These are phyloP conservation scores for Chara braunii DNA, from an alignment of 139 green algal genomes.

Conservation along the genomic window DNA sequence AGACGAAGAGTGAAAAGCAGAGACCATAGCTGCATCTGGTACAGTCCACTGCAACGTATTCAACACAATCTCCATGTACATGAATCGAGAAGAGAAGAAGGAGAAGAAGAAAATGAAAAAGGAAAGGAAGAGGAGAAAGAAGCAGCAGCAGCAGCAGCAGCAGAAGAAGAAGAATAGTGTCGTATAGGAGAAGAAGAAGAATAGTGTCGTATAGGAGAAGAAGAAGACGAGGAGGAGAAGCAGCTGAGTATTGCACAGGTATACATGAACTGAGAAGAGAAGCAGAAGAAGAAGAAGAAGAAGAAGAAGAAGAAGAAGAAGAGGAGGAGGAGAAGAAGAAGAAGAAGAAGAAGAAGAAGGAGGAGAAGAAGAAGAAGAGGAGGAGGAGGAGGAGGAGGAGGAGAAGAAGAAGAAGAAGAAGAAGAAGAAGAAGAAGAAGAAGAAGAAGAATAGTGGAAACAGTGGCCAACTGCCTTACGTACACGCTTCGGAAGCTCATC, in stretches of 20 bases:
- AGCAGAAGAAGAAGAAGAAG: background rate
- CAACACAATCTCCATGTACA: too few species aligned
- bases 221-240: background rate
- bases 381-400: slow-evolving; percentile 3
- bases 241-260: slow-evolving; percentile 2
- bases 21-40: too few species aligned
- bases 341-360: slow-evolving; percentile 1
- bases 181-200: background rate
- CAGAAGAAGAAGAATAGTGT: slow-evolving; percentile 1
- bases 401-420: background rate
- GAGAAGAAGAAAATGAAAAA: slow-evolving; percentile 1
- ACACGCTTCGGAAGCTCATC: background rate
- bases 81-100: slow-evolving; percentile 3
- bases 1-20: too few species aligned
- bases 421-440: background rate
- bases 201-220: slow-evolving; percentile 1
- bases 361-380: slow-evolving; percentile 2
- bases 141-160: background rate
- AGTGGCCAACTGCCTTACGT: background rate
- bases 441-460: background rate
- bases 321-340: slow-evolving; percentile 6
- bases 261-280: background rate
- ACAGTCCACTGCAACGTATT: too few species aligned
- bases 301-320: background rate
- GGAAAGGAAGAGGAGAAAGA: slow-evolving; percentile 3